phyloP scores from a whole-genome alignment of 164 flowering plant genomes.

The Piper longum region DNA sequence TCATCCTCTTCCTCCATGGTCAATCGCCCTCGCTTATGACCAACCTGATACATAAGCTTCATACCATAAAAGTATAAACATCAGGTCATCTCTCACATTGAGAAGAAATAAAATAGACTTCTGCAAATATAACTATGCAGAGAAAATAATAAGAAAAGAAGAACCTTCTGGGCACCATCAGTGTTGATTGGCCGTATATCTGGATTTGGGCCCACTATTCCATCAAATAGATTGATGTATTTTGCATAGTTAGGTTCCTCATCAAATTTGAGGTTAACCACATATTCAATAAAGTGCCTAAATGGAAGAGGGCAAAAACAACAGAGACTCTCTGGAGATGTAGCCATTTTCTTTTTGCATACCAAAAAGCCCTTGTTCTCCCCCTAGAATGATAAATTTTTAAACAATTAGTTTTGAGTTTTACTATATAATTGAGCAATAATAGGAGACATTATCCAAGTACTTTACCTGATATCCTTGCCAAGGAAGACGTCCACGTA shows the following conservation, averaged over 20 bases:
- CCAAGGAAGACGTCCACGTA: conserved; percentile 91
- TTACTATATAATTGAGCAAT: background rate
- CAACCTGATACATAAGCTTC: conserved; percentile 81
- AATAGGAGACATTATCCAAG: background rate
- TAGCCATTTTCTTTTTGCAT: conserved; percentile 92
- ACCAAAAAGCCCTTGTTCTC: conserved; percentile 91
- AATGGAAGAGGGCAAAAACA: conserved; percentile 82
- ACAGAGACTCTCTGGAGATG: conserved; percentile 72
- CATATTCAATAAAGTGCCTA: conserved; percentile 65
- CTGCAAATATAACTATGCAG: background rate
- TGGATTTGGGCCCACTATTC: conserved; percentile 78
- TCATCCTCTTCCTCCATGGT: conserved; percentile 77
- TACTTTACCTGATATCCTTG: conserved; percentile 83
- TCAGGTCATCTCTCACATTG: conserved; percentile 1
- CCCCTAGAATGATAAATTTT: conserved; percentile 35
- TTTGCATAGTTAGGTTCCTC: conserved; percentile 94
- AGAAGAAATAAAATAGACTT: too few species aligned
- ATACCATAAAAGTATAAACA: conserved; percentile 8
- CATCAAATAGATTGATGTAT: conserved; percentile 83
- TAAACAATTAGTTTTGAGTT: background rate
- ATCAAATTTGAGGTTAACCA: conserved; percentile 83
- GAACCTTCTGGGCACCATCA: conserved; percentile 93
- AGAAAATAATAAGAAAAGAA: background rate
- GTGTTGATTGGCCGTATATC: conserved; percentile 81
- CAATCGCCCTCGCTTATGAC: conserved; percentile 82